Evolutionary conservation across 495 filamentous ascomycete genomes (phyloP).

Genomic region (Lepidopterella palustris): DNA sequence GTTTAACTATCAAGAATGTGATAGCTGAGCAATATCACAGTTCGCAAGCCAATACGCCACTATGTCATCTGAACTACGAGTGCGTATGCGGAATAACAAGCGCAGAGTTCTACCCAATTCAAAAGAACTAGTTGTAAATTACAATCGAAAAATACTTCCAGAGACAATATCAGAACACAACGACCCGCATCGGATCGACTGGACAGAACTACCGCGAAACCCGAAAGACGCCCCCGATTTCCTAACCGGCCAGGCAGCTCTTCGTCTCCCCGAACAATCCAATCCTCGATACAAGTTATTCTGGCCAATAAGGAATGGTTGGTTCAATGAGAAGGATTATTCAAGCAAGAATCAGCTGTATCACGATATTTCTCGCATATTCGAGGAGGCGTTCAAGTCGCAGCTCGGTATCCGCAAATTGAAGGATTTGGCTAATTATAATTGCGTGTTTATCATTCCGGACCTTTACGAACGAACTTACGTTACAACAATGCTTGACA

Average conservation of each 20-base stretch:
- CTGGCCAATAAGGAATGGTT: slow-evolving; percentile 84
- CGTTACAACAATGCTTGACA: slow-evolving; percentile 72
- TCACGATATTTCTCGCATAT: slow-evolving; percentile 75
- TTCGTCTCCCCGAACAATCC: slow-evolving; percentile 84
- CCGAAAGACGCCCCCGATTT: slow-evolving; percentile 58
- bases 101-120: slow-evolving; percentile 89
- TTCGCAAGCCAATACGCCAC: slow-evolving; percentile 69
- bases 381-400: slow-evolving; percentile 76
- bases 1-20: slow-evolving; percentile 7
- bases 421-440: slow-evolving; percentile 81
- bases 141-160: slow-evolving; percentile 71
- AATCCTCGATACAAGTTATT: slow-evolving; percentile 81
- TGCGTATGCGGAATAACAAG: slow-evolving; percentile 87
- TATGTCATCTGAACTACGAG: slow-evolving; percentile 79
- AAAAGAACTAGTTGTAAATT: slow-evolving; percentile 88
- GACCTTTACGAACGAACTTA: slow-evolving; percentile 94
- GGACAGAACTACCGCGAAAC: slow-evolving; percentile 71
- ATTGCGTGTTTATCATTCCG: slow-evolving; percentile 89
- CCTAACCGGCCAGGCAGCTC: slow-evolving; percentile 73
- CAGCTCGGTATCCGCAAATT: slow-evolving; percentile 73
- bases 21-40: slow-evolving; percentile 35
- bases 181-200: slow-evolving; percentile 84
- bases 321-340: slow-evolving; percentile 88
- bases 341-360: slow-evolving; percentile 64
- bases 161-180: slow-evolving; percentile 91